A percentile compares a stretch with the other conserved stretches of the same genome.
Evolutionary conservation across 768 basidiomycete species (phyloP).

Genomic region (Cystoderma amianthinum): DNA sequence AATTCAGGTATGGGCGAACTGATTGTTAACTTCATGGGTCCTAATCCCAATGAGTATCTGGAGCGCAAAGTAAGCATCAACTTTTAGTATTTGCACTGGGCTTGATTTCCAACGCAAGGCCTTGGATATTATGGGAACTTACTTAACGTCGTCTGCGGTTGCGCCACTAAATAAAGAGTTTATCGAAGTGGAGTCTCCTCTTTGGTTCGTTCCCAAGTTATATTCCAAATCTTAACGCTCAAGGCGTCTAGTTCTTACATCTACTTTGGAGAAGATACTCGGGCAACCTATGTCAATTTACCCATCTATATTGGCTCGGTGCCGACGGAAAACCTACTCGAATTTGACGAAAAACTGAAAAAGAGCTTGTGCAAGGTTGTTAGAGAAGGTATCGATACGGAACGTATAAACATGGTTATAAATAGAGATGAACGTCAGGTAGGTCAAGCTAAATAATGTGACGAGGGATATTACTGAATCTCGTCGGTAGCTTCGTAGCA

Average conservation of each 20-base stretch:
- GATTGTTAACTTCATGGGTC: constrained; percentile 70
- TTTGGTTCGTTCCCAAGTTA: constrained; percentile 55
- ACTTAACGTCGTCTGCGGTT: constrained; percentile 79
- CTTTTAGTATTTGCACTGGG: too few relatives aligned
- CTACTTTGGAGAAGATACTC: constrained; percentile 72
- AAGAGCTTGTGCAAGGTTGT: constrained; percentile 64
- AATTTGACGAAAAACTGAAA: constrained; percentile 62
- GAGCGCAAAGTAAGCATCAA: constrained; percentile 50
- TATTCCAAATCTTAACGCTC: constrained; percentile 4
- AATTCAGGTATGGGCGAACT: constrained; percentile 70
- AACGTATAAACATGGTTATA: constrained; percentile 81
- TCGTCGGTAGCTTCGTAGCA: constrained; percentile 61
- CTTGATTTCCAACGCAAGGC: too few relatives aligned
- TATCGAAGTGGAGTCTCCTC: constrained; percentile 83
- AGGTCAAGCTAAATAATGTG: constrained; percentile 6
- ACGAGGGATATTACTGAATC: background rate
- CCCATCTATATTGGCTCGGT: constrained; percentile 79
- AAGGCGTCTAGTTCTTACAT: constrained; percentile 61
- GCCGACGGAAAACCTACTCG: constrained; percentile 71
- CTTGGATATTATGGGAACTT: constrained; percentile 77
- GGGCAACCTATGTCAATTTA: constrained; percentile 67
- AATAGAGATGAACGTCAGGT: constrained; percentile 86
- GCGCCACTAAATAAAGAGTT: constrained; percentile 88
- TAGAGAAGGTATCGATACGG: constrained; percentile 80
- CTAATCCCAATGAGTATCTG: constrained; percentile 62